Evolutionary conservation across 176 grass and related monocot species (phyloP), one percentile per base, ranked within the genome.

Genomic region (Zea luxurians): DNA sequence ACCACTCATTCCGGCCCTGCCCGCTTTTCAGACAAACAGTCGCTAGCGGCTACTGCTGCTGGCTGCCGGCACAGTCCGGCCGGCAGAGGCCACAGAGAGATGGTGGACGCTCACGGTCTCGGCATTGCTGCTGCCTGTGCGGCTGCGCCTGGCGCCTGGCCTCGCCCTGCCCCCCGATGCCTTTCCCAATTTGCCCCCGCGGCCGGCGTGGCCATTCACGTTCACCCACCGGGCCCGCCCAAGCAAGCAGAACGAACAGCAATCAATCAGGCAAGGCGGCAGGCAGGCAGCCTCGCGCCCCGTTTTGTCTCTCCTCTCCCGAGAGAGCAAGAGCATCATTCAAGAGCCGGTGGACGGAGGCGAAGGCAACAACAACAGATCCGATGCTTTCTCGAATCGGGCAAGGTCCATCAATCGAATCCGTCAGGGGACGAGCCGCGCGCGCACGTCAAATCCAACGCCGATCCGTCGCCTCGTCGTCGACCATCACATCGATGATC

Each of bases 351-450:
- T 4, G 49, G 13, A 27, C 27, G 27, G 27, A 27, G 27, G 27
- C 27, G 27, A 27, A 80, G 70, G 55, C 70, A 80, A 81, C 84
- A 80, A 81, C 84, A 81, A 88, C 92, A 93, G 92, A 99, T 99
- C 96, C 88, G 90, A 96, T 80, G 83, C 52, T 83, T 87, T 84
- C 70, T 86, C 84, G 82, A 88, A 90, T 88, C 90, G 81, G 86
- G 67, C 27, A 62, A 82, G 83, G 88, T 86, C 90, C 88, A 82
- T 97, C 88, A 90, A 84, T 97, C 96, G 93, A 86, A 96, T 99
- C 86, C 63, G 53, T 12, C 96, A 95, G 82, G 38, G 38, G 38
- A 8, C 57, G 49, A 77, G 27, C 27, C 75, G 45, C 9, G 4
- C 7, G 2, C 27, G 5, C 73, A 75, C 84, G 85, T 87, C 88